Conservation (phyloP, 139 green algal species). For the Volvox africanus region DNA sequence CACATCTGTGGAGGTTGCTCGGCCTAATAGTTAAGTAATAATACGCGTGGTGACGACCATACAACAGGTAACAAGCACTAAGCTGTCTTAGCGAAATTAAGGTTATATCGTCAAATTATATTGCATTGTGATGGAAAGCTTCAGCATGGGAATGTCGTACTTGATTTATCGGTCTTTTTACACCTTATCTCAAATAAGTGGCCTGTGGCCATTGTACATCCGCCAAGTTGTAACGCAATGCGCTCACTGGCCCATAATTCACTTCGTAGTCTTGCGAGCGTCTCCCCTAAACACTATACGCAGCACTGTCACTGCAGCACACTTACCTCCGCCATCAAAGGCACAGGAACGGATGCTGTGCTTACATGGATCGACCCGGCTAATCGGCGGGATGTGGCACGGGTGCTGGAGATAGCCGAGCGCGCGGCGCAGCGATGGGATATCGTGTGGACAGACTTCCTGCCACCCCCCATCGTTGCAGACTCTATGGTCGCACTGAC, state of each 20-base stretch:
- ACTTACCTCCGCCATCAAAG: background rate
- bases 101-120: too few relatives aligned
- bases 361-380: conserved; percentile 50
- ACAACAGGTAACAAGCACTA: too few relatives aligned
- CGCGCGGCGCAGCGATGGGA: conserved; percentile 52
- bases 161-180: too few relatives aligned
- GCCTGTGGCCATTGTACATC: too few relatives aligned
- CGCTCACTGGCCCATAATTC: background rate
- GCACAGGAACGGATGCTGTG: background rate
- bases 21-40: too few relatives aligned
- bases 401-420: conserved; percentile 75
- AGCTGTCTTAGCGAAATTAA: too few relatives aligned
- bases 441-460: conserved; percentile 64
- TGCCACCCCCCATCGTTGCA: conserved; percentile 68
- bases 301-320: background rate
- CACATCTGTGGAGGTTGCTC: too few relatives aligned
- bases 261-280: background rate
- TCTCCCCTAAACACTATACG: background rate
- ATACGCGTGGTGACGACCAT: too few relatives aligned
- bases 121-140: too few relatives aligned
- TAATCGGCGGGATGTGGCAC: conserved; percentile 66
- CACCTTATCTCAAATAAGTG: too few relatives aligned
- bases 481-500: conserved; percentile 64
- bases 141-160: too few relatives aligned
- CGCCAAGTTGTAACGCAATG: background rate